These are phyloP conservation scores for Houttuynia cordata DNA, from an alignment of 164 flowering plant genomes.

Conservation along the genomic window DNA sequence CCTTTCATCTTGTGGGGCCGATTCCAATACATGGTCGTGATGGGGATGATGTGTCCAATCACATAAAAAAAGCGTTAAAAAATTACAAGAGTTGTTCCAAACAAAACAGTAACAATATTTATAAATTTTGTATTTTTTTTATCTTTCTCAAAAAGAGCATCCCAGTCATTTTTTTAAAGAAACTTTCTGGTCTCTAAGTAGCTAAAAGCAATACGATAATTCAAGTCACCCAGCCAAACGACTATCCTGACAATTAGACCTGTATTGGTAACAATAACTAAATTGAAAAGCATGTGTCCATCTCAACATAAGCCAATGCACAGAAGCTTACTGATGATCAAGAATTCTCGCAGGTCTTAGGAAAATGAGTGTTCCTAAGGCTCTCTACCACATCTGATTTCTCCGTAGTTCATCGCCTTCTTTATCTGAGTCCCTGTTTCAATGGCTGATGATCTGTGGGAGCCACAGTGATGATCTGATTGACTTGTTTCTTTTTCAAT, in stretches of 20 bases:
- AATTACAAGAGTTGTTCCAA: too few species aligned
- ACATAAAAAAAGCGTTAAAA: too few species aligned
- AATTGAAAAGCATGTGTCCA: too few species aligned
- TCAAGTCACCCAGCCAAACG: slow-evolving; percentile 87
- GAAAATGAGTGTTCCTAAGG: slow-evolving; percentile 58
- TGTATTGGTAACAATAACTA: not conserved
- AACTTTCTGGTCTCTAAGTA: slow-evolving; percentile 47
- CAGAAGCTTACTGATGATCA: slow-evolving; percentile 57
- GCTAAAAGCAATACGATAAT: slow-evolving; percentile 72
- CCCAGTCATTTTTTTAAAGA: slow-evolving; percentile 55
- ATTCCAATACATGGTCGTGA: too few species aligned
- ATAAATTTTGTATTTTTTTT: slow-evolving; percentile 30
- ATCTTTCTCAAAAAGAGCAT: slow-evolving; percentile 62
- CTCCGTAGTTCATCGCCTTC: slow-evolving; percentile 80
- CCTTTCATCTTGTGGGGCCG: too few species aligned
- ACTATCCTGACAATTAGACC: slow-evolving; percentile 33
- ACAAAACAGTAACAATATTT: not conserved
- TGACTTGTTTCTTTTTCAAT: too few species aligned
- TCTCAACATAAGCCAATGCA: not conserved
- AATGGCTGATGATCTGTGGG: too few species aligned
- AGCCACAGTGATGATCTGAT: too few species aligned
- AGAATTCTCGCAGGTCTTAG: slow-evolving; percentile 54
- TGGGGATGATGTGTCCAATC: too few species aligned
- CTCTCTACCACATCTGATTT: slow-evolving; percentile 67
- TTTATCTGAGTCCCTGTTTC: too few species aligned